A percentile compares a stretch with the other conserved stretches of the same genome.
Evolutionary conservation across 2,329 filamentous ascomycete genomes (phyloP).

Genomic region (Fusarium sp.): DNA sequence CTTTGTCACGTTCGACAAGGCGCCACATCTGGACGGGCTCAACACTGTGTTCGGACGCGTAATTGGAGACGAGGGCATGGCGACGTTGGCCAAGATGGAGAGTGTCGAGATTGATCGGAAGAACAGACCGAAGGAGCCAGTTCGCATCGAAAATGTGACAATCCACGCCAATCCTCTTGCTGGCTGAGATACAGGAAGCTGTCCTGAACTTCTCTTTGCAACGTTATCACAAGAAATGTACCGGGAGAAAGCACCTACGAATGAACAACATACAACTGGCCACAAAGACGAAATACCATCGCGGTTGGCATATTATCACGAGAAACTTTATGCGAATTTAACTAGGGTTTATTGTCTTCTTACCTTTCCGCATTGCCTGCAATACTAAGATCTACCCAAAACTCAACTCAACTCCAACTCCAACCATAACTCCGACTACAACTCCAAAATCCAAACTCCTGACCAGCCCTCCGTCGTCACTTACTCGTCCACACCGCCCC

Average conservation of each 20-base stretch:
- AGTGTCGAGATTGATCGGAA: conserved; percentile 81
- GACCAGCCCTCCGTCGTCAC: not conserved
- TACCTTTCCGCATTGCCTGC: not conserved
- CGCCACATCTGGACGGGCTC: conserved; percentile 84
- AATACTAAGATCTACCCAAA: not conserved
- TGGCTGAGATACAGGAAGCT: conserved; percentile 55
- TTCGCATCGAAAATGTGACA: conserved; percentile 76
- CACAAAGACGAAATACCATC: not conserved
- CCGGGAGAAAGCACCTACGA: not conserved
- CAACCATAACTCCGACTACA: not conserved
- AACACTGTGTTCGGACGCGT: conserved; percentile 88
- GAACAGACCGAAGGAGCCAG: conserved; percentile 75
- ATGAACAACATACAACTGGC: not conserved
- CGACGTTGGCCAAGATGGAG: conserved; percentile 79
- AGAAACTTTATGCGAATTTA: not conserved
- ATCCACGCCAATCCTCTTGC: conserved; percentile 86
- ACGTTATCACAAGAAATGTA: not conserved
- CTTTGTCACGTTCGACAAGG: conserved; percentile 82
- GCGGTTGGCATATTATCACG: not conserved
- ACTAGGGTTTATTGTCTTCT: not conserved
- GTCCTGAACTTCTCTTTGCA: not conserved
- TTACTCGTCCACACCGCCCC: not conserved
- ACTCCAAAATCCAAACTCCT: not conserved
- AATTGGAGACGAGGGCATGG: conserved; percentile 72
- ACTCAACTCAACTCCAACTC: not conserved